Evolutionary conservation across 352 stramenopile genomes (phyloP), one percentile per base, ranked within the genome.

Genomic region (Phytophthora pistaciae): DNA sequence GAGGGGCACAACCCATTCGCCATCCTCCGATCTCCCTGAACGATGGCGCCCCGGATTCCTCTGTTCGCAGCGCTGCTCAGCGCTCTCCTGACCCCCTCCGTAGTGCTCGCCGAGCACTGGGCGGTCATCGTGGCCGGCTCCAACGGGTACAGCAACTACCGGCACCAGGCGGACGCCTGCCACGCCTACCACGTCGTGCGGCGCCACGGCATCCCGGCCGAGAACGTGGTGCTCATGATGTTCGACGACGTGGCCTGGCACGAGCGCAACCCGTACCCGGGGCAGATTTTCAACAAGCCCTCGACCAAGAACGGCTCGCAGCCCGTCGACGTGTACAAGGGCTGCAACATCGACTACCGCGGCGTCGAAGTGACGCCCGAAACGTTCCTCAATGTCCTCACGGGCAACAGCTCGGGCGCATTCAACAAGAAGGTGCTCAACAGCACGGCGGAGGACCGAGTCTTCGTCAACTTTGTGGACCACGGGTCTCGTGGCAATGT

Each of bases 401-500:
- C 85, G 10, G 94, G 94, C 50, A 90, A 98, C 63, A 73, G 75
- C 29, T 78, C 78, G 1, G 79, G 49, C 1, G 75, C 80, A 0
- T 84, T 77, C 1, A 84, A 91, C 20, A 87, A 88, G 49, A 94
- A 92, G 50, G 93, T 98, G 53, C 87, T 98, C 4, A 79, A 83
- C n/a, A 97, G 89, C 67, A 93, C 88, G 1, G 46, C 61, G 2
- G 66, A 94, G 1, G 94, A 98, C 68, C 85, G 93, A 49, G 92
- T 98, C 27, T 98, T 98, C 69, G 72, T 98, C 57, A 97, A 97
- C 69, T 98, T 98, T 77, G 84, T 97, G 38, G 92, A 98, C 68
- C 94, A 98, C 63, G 94, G 94, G 53, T 93, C 87, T 4, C 75
- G 86, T 3, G 91, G 92, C 8, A 87, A 96, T 48, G 66, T 98